A percentile compares a stretch with the other conserved stretches of the same genome.
These are phyloP conservation scores for Neotropicomus parvogracilis DNA, from an alignment of 1,284 basidiomycete genomes.

Conservation along the genomic window DNA sequence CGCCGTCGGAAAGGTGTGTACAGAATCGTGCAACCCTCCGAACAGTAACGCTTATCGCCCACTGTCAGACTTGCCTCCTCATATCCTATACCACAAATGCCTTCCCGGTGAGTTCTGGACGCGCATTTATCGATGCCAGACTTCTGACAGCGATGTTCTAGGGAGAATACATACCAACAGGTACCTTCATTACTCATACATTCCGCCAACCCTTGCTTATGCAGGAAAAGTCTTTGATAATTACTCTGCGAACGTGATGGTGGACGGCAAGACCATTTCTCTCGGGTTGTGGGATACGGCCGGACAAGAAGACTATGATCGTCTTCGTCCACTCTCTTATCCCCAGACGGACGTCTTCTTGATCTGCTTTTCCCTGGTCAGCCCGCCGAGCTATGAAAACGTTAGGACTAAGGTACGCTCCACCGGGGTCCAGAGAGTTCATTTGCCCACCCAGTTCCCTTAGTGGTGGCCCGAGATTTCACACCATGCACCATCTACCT, in stretches of 20 bases:
- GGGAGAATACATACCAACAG: conserved; percentile 98
- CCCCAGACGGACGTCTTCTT: conserved; percentile 99
- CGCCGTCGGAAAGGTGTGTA: conserved; percentile 94
- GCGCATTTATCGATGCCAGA: conserved; percentile 2
- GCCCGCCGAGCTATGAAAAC: conserved; percentile 97
- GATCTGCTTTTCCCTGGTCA: conserved; percentile 98
- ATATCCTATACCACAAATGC: conserved; percentile 98
- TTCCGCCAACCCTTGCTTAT: conserved; percentile 17
- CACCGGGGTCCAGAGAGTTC: conserved; percentile 2
- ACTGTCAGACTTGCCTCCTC: conserved; percentile 82
- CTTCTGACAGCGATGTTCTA: conserved; percentile 35
- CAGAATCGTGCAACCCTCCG: conserved; percentile 4
- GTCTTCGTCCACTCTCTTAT: conserved; percentile 95
- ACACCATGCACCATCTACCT: conserved; percentile 95
- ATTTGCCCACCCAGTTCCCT: conserved; percentile 5
- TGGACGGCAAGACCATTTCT: conserved; percentile 97
- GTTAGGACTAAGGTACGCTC: conserved; percentile 86
- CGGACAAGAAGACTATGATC: conserved; percentile 98
- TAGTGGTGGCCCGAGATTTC: conserved; percentile 97
- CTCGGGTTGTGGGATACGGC: conserved; percentile 99
- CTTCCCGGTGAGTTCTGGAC: conserved; percentile 68
- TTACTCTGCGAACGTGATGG: conserved; percentile 95
- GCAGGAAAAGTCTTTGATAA: conserved; percentile 79
- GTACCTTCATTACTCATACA: conserved; percentile 39
- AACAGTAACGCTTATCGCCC: conserved; percentile 16